Base-by-base conservation (phyloP, 352 stramenopile genomes). In the Phytophthora syringae region DNA sequence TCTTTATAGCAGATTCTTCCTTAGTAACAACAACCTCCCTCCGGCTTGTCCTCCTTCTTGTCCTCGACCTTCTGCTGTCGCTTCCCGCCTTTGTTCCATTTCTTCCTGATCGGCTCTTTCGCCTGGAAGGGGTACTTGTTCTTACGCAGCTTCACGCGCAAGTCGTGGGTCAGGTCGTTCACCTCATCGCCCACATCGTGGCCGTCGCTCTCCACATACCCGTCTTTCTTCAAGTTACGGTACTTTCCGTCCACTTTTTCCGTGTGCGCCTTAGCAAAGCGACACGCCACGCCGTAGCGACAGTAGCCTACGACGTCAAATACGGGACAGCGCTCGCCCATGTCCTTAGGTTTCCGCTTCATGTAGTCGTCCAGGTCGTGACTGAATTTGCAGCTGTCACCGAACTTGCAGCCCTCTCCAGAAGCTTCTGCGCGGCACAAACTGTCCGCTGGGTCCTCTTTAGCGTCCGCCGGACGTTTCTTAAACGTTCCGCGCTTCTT, bases 81-180 rank as follows among this genome's bases (percentile, higher is more conserved):
- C n/a, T 79, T 80, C 24, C 59, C 54, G 18, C 69, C 62, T 50
- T 86, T 81, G 25, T 91, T 81, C 45, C 80, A 77, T 16, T 56
- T 70, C 18, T 89, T 79, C 37, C 80, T 82, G 54, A 88, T 88
- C 75, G 92, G 80, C 69, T 93, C 50, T 67, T 82, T 82, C n/a
- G 82, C 77, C 51, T 80, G 72, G 69, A 98, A 98, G 42, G 87
- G 74, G 72, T 98, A 98, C 67, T 80, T 89, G 51, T 97, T 97
- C 76, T 98, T 98, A 15, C 96, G 83, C 28, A 98, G 73, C 47
- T 90, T 80, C 40, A 80, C 69, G 28, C 89, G 82, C 44, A 97
- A 79, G 24, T 91, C 79, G 61, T 93, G 87, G 13, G 78, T 89
- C n/a, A 98, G 67, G n/a, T 89, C 72, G 72, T 98, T 98, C 25